Conservation (phyloP, 2,329 filamentous ascomycete species). For the Ilyonectria robusta region DNA sequence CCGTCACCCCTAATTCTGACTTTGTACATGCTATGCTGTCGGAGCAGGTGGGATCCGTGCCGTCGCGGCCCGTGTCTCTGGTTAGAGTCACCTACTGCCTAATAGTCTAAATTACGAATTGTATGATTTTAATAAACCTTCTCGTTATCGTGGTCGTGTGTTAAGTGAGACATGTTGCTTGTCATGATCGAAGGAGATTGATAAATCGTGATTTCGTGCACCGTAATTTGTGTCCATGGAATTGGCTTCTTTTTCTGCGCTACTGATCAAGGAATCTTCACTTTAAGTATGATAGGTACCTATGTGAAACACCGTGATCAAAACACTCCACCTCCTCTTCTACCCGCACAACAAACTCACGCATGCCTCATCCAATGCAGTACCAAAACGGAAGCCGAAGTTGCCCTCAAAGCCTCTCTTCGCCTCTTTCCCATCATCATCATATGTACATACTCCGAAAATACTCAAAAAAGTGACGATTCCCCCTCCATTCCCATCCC, state of each 20-base stretch:
- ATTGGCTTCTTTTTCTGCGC: not conserved
- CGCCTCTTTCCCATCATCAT: slow-evolving; percentile 29
- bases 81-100: slow-evolving; percentile 15
- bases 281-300: slow-evolving; percentile 3
- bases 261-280: not conserved
- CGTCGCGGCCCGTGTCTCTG: not conserved
- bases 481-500: slow-evolving; percentile 22
- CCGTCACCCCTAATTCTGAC: slow-evolving; percentile 12
- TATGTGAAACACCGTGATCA: not conserved
- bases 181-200: not conserved
- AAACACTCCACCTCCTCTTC: not conserved
- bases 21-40: slow-evolving; percentile 22
- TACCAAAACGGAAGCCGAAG: slow-evolving; percentile 30
- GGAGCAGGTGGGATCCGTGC: slow-evolving; percentile 5
- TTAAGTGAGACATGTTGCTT: not conserved
- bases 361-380: slow-evolving; percentile 21
- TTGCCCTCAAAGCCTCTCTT: slow-evolving; percentile 37
- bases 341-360: not conserved
- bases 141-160: not conserved
- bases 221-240: not conserved
- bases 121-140: not conserved
- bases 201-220: no score
- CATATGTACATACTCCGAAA: slow-evolving; percentile 40
- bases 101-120: slow-evolving; percentile 32
- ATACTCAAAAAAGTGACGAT: slow-evolving; percentile 15